Percentiles rank a stretch among this genome's conserved stretches.
phyloP scores from a whole-genome alignment of 495 filamentous ascomycete genomes.

The Hypoxylon rickii region DNA sequence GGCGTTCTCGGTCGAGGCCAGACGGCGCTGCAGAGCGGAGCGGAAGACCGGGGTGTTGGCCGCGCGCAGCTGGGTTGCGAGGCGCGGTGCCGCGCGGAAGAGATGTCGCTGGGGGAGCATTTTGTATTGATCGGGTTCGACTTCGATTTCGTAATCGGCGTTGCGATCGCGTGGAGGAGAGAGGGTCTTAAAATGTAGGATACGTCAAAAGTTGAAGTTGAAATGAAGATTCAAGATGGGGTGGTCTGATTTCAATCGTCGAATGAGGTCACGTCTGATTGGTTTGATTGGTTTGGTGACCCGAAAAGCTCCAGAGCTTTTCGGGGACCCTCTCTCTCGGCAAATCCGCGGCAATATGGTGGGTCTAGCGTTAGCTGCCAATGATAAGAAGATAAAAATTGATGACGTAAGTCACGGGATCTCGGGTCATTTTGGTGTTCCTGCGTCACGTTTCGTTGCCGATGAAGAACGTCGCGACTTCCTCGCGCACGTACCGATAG shows the following conservation, averaged over 20 bases:
- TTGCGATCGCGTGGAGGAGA: slow-evolving; percentile 17
- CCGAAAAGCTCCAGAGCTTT: slow-evolving; percentile 11
- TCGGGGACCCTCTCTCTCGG: slow-evolving; percentile 32
- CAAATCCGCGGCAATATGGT: slow-evolving; percentile 35
- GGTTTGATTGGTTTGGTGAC: no score
- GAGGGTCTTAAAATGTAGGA: slow-evolving; percentile 30
- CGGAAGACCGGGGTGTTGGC: slow-evolving; percentile 54
- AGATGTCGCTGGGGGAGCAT: slow-evolving; percentile 70
- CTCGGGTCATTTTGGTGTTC: slow-evolving; percentile 40
- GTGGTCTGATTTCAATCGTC: slow-evolving; percentile 35
- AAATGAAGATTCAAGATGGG: background rate
- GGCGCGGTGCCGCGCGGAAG: slow-evolving; percentile 62
- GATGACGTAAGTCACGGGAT: slow-evolving; percentile 36
- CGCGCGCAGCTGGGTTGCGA: slow-evolving; percentile 57
- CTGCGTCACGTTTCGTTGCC: no score
- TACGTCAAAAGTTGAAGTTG: slow-evolving; percentile 25
- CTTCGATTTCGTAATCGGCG: background rate
- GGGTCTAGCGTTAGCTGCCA: background rate
- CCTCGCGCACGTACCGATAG: slow-evolving; percentile 3
- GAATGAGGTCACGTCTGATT: slow-evolving; percentile 44
- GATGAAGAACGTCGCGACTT: slow-evolving; percentile 30
- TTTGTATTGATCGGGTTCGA: slow-evolving; percentile 29
- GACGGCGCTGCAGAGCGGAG: slow-evolving; percentile 66
- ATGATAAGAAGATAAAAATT: no score
- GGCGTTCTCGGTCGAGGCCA: slow-evolving; percentile 77